Base-by-base conservation (phyloP, 495 filamentous ascomycete species). In the Tuber microsphaerosporum region DNA sequence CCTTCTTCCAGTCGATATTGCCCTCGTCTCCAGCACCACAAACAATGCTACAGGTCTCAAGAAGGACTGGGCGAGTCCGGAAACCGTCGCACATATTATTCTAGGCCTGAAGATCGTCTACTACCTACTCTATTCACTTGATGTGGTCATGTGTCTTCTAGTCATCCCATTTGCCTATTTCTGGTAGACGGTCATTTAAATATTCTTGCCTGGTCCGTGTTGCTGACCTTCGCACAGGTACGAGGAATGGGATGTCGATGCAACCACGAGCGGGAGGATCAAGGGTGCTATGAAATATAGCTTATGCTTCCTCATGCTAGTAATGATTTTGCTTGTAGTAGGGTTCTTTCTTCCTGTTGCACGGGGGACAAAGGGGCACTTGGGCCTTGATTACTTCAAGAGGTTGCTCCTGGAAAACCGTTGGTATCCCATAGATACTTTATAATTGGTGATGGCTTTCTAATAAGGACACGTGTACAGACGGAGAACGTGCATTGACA, bases 161-260 rank as follows among this genome's bases (percentile, higher is more conserved):
- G 89, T 97, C 31, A 90, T 97, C 31, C 95, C 95, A 2, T 99
- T 99, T 82, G 90, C 93, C 19, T 99, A 98, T 85, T 99, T 99
- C 84, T 97, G 90, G 90, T 97, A 73, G 8, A 39, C 34, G 68
- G 31, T 71, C 39, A n/a, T 42, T 20, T n/a, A 26, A 16, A 39
- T 61, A 42, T n/a, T 73, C 48, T 8, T n/a, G 3, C 17, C 10
- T 42, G 17, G 46, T 10, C 20, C 41, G 37, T 44, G 16, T 65
- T n/a, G 45, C 72, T 80, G 44, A 81, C 37, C 46, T 46, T 34
- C 56, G 31, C 16, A 9, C 12, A 81, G 79, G 78, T 83, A 96
- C 77, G 95, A 99, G 84, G 96, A 98, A 84, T 95, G 81, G 81
- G 81, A 83, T 77, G 71, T 77, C n/a, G 81, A 82, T 70, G 75